Conservation (phyloP, 495 filamentous ascomycete genomes). For the Neurospora pannonica region DNA sequence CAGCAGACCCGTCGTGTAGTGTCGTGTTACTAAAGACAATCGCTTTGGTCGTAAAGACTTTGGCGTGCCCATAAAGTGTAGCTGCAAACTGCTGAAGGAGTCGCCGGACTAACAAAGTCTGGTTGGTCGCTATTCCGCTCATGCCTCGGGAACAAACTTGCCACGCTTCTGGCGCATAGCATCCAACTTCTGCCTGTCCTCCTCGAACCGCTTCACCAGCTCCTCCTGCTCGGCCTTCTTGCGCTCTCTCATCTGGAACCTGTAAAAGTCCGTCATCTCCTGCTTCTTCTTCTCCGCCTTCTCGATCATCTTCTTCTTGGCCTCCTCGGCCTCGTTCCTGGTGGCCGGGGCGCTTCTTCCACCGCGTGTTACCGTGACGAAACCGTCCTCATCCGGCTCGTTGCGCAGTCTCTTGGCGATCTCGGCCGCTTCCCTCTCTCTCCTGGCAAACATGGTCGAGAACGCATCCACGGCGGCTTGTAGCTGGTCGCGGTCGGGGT, state of each 20-base stretch:
- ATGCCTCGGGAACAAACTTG: constrained; percentile 45
- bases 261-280: constrained; percentile 73
- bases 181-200: constrained; percentile 51
- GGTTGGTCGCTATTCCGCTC: constrained; percentile 3
- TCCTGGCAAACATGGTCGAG: constrained; percentile 61
- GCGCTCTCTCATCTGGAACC: constrained; percentile 86
- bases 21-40: neutral
- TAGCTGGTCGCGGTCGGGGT: constrained; percentile 53
- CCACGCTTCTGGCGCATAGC: constrained; percentile 52
- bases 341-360: constrained; percentile 63
- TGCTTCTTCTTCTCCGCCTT: constrained; percentile 53
- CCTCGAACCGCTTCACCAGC: constrained; percentile 55
- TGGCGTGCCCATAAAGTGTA: neutral
- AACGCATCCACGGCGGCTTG: constrained; percentile 69
- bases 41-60: neutral
- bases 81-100: neutral
- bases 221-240: constrained; percentile 71
- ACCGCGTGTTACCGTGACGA: constrained; percentile 81
- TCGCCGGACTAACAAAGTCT: neutral
- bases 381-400: constrained; percentile 89
- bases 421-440: constrained; percentile 56
- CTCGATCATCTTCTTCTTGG: constrained; percentile 65
- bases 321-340: constrained; percentile 63
- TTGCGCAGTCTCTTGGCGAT: constrained; percentile 53
- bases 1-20: neutral